Evolutionary conservation across 2,329 filamentous ascomycete genomes (phyloP).

Genomic region (Colletotrichum musicola): DNA sequence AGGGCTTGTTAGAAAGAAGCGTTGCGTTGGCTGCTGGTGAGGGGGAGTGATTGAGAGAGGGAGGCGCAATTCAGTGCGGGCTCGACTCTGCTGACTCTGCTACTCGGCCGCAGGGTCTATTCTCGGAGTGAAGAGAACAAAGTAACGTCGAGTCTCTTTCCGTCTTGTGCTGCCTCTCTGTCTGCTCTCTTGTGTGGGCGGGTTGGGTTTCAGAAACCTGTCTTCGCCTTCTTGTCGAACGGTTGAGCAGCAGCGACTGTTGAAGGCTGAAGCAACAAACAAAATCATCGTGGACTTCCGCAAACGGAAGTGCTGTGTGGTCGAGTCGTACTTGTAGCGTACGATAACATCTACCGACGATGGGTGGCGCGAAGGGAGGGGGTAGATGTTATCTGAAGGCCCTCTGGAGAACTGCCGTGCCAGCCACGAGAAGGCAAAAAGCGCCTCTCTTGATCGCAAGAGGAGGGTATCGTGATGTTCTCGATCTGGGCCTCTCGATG

Average conservation of each 20-base stretch:
- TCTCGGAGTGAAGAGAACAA: no score
- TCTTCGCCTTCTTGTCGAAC: background rate
- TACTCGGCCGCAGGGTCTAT: background rate
- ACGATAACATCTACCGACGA: constrained; percentile 1
- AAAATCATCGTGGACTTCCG: background rate
- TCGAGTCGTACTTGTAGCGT: background rate
- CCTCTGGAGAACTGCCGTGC: background rate
- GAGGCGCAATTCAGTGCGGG: background rate
- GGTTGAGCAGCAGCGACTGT: background rate
- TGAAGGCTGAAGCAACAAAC: no score
- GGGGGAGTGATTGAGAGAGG: background rate
- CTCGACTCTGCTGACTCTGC: background rate
- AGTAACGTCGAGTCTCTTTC: background rate
- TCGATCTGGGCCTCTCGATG: background rate
- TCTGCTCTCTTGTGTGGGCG: background rate
- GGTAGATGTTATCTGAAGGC: background rate
- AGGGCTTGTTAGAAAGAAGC: background rate
- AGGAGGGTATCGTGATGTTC: background rate
- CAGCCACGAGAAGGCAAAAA: background rate
- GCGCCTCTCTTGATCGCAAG: background rate
- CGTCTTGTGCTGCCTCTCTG: background rate
- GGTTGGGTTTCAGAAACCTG: background rate
- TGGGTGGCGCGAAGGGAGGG: background rate
- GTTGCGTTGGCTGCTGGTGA: background rate
- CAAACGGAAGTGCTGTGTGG: background rate